Percentiles rank a stretch among this genome's conserved stretches.
Conservation (phyloP, 2,329 filamentous ascomycete genomes). For the Geoglossum cookeanum region DNA sequence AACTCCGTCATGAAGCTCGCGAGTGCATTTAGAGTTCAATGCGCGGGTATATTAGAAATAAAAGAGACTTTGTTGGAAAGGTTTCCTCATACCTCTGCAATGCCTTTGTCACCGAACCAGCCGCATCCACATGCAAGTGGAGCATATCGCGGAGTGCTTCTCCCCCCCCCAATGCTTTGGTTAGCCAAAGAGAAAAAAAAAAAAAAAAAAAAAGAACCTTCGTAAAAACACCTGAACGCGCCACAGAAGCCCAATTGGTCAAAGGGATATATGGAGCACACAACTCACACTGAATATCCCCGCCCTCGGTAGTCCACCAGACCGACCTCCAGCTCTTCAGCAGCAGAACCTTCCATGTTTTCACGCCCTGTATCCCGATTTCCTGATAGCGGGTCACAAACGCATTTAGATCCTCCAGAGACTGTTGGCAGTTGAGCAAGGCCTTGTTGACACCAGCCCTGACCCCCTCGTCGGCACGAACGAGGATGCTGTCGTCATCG, state of each 20-base stretch:
- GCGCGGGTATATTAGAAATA: background rate
- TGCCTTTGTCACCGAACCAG: conserved; percentile 22
- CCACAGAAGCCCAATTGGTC: no score
- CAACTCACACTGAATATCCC: conserved; percentile 16
- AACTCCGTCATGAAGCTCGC: background rate
- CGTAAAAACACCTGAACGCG: no score
- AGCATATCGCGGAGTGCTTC: conserved; percentile 21
- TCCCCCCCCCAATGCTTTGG: no score
- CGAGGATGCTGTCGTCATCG: conserved; percentile 18
- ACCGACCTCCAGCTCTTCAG: conserved; percentile 24
- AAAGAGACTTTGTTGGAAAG: background rate
- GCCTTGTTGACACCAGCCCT: conserved; percentile 22
- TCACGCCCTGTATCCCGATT: conserved; percentile 22
- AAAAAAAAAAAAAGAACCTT: no score
- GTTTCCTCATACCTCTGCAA: conserved; percentile 19
- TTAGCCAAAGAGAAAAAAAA: no score
- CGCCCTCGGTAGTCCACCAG: conserved; percentile 27
- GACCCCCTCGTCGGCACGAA: conserved; percentile 18
- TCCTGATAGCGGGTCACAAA: conserved; percentile 27
- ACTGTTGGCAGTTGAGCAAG: conserved; percentile 20
- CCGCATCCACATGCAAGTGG: conserved; percentile 24
- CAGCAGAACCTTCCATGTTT: conserved; percentile 25
- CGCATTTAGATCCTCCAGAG: conserved; percentile 24
- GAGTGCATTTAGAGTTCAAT: background rate
- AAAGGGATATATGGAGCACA: no score